Percentiles rank a stretch among this genome's conserved stretches.
These are phyloP conservation scores for Aphanomyces astaci DNA, from an alignment of 352 stramenopile species.

Conservation along the genomic window DNA sequence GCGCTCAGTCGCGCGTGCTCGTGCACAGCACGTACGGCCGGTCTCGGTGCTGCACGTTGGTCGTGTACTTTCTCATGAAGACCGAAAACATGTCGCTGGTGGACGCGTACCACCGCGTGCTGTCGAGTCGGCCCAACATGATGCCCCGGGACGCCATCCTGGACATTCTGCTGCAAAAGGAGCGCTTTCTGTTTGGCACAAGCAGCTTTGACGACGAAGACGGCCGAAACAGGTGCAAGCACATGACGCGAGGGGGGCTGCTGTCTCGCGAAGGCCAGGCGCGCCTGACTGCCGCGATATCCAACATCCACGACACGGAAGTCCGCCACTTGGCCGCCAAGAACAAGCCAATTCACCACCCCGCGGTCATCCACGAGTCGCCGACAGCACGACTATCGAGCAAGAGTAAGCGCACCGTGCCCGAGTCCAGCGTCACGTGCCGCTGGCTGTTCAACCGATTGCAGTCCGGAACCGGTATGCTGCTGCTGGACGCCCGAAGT, in stretches of 20 bases:
- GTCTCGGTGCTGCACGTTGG: conserved; percentile 56
- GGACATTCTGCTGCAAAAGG: conserved; percentile 37
- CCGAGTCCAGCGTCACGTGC: conserved; percentile 60
- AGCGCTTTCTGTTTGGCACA: conserved; percentile 32
- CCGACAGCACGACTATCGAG: too few relatives aligned
- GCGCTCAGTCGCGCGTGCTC: conserved; percentile 32
- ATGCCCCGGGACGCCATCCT: conserved; percentile 61
- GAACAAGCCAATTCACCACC: background rate
- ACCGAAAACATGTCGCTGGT: conserved; percentile 45
- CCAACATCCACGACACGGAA: conserved; percentile 3
- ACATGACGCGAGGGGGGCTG: background rate
- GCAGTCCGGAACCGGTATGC: conserved; percentile 60
- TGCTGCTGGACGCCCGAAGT: conserved; percentile 63
- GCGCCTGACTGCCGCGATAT: background rate
- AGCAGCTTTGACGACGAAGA: background rate
- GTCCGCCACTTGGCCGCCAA: background rate
- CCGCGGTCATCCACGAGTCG: too few relatives aligned
- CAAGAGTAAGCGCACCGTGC: conserved; percentile 45
- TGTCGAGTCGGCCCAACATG: conserved; percentile 39
- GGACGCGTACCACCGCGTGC: conserved; percentile 50
- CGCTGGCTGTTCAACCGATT: conserved; percentile 82
- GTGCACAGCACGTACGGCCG: conserved; percentile 71
- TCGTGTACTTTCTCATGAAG: conserved; percentile 66
- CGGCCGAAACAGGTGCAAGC: background rate
- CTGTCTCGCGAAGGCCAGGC: background rate